Evolutionary conservation across 73 alveolate species (phyloP).

Genomic region (Tetrahymena malaccensis): DNA sequence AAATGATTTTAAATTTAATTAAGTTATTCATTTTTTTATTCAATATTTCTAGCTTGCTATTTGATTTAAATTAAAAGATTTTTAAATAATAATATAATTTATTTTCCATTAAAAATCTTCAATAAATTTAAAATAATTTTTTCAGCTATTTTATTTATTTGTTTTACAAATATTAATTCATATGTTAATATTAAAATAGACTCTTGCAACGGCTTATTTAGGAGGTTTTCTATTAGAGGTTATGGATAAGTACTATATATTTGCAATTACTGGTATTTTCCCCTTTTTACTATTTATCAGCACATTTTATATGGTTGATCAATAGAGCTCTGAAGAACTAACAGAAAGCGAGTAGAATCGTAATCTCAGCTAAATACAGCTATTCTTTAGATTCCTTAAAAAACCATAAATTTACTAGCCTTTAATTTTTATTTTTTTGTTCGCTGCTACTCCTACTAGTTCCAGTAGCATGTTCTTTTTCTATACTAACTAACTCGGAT

Average conservation of each 20-base stretch:
- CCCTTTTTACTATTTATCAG: constrained; percentile 16
- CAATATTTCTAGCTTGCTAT: too few species aligned
- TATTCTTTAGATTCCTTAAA: constrained; percentile 17
- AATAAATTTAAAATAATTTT: neutral
- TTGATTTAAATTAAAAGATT: too few species aligned
- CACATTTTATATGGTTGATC: neutral
- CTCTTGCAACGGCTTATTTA: neutral
- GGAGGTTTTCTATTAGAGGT: constrained; percentile 29
- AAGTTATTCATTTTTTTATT: too few species aligned
- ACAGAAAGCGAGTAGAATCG: neutral
- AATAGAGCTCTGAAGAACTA: neutral
- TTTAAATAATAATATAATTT: too few species aligned
- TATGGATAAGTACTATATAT: constrained; percentile 17
- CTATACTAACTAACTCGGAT: constrained; percentile 31
- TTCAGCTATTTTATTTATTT: neutral
- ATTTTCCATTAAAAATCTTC: too few species aligned
- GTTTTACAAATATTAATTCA: neutral
- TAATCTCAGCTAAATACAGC: neutral
- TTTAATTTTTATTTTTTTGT: constrained; percentile 8
- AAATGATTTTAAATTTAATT: too few species aligned
- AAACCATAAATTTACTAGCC: constrained; percentile 21
- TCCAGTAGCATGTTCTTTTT: constrained; percentile 30
- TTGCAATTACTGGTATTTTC: constrained; percentile 36
- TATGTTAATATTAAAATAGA: neutral
- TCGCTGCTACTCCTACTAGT: constrained; percentile 25